phyloP scores from a whole-genome alignment of 177 flowering plant species.

The Vitis hybrid region DNA sequence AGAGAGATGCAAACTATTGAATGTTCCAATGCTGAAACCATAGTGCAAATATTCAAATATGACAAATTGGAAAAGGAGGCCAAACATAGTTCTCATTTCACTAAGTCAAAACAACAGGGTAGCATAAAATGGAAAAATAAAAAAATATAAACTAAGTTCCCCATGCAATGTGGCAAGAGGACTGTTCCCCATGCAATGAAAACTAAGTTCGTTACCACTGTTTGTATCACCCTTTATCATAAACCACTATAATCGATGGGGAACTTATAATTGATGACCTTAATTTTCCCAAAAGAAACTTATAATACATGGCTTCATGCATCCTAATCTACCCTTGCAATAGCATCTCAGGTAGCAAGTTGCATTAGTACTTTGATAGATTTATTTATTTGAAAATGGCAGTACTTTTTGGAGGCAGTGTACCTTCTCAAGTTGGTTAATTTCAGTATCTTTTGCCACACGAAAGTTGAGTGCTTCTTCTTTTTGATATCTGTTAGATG shows the following conservation, averaged over 20 bases:
- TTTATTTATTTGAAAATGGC: neutral
- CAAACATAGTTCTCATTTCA: neutral
- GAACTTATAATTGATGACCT: neutral
- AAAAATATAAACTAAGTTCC: neutral
- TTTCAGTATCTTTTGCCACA: conserved; percentile 60
- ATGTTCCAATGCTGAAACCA: neutral
- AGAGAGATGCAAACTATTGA: no score
- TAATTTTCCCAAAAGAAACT: neutral
- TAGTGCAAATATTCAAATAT: neutral
- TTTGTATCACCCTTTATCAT: no score
- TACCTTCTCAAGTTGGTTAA: conserved; percentile 81
- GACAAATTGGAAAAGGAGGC: neutral
- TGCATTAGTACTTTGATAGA: neutral
- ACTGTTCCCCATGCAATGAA: neutral
- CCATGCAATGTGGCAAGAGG: no score
- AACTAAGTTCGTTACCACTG: neutral
- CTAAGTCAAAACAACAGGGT: neutral
- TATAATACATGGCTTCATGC: neutral
- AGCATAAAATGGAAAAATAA: neutral
- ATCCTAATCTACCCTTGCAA: neutral
- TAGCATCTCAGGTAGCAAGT: neutral
- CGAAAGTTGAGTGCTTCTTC: conserved; percentile 86
- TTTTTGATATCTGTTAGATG: conserved; percentile 61
- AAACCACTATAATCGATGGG: neutral
- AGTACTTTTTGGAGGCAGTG: neutral